Evolutionary conservation across 495 filamentous ascomycete genomes (phyloP), one percentile per base, ranked within the genome.

Genomic region (Penicillium egyptiacum): DNA sequence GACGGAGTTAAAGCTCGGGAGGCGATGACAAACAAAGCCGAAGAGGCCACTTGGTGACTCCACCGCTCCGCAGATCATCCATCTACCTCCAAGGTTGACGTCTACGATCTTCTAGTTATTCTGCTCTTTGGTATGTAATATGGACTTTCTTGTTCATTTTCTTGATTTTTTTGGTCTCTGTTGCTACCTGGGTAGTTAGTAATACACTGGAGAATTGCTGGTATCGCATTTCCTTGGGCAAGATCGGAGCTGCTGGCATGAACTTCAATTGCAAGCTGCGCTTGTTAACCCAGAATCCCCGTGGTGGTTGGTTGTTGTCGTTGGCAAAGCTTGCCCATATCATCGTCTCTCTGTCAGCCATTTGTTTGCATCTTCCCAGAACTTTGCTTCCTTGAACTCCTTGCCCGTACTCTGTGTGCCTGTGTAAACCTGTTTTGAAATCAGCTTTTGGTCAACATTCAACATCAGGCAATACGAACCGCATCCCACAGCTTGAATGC

Each of bases 401-500:
- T 78, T 80, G n/a, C 77, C 81, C 14, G 87, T 79, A 25, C 72
- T 76, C 74, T 88, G 85, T 12, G 91, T 79, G 35, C 85, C 90
- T 31, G 75, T 79, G 66, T 88, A 85, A 19, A 87, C 74, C 82
- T 85, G 53, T 28, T 53, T 33, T 43, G 46, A 60, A 8, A 8
- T 65, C 30, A 67, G 62, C 46, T n/a, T 23, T n/a, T 22, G 14
- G n/a, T 23, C 10, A 14, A 33, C 19, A 14, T 10, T 45, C 17
- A 52, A 22, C 25, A 19, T n/a, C 16, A 43, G 16, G 16, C 45
- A 42, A 19, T 4, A 79, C 83, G 68, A 65, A 96, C 81, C 28
- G 90, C 88, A 73, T 90, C 86, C 79, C 92, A 95, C 51, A 97
- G 83, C 50, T 83, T 81, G 74, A 90, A 96, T 28, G 88, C 89